Evolutionary conservation across 2,329 filamentous ascomycete species (phyloP).

Genomic region (Colletotrichum spinosum): DNA sequence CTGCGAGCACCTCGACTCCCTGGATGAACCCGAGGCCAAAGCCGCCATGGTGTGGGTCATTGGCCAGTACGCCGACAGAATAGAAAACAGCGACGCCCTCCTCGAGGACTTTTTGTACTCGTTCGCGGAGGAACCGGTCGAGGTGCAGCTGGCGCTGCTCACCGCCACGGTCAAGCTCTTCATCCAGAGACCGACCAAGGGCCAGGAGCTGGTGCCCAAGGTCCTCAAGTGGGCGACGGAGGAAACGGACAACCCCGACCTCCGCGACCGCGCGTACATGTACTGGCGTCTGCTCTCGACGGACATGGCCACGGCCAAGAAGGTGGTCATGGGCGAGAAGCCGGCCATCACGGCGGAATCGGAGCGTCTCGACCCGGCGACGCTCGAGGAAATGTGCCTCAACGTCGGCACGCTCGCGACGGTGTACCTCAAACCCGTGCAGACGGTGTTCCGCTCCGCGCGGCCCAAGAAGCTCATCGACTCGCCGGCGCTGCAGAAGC

Average conservation of each 20-base stretch:
- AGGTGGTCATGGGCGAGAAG: slow-evolving; percentile 97
- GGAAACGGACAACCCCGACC: slow-evolving; percentile 98
- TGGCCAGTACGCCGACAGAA: slow-evolving; percentile 95
- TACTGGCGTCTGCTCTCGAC: slow-evolving; percentile 98
- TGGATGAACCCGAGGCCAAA: slow-evolving; percentile 98
- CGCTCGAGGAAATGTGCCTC: slow-evolving; percentile 96
- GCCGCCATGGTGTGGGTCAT: slow-evolving; percentile 99
- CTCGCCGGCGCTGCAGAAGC: slow-evolving; percentile 86
- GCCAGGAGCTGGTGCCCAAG: slow-evolving; percentile 90
- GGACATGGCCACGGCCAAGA: slow-evolving; percentile 86
- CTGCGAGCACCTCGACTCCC: slow-evolving; percentile 94
- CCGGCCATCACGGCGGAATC: slow-evolving; percentile 96
- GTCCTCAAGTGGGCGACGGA: slow-evolving; percentile 99
- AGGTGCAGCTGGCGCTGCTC: slow-evolving; percentile 93
- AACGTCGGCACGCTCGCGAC: slow-evolving; percentile 96
- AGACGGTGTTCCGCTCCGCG: slow-evolving; percentile 94
- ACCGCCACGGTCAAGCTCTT: slow-evolving; percentile 98
- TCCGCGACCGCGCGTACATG: slow-evolving; percentile 97
- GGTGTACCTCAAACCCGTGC: slow-evolving; percentile 97
- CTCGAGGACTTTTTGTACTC: slow-evolving; percentile 95
- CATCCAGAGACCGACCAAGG: slow-evolving; percentile 95
- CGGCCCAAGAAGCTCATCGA: slow-evolving; percentile 83
- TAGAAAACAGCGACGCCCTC: slow-evolving; percentile 94
- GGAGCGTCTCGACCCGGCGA: slow-evolving; percentile 90
- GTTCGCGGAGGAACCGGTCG: slow-evolving; percentile 93